Evolutionary conservation across 768 basidiomycete genomes (phyloP).

Genomic region (Collybia nuda): DNA sequence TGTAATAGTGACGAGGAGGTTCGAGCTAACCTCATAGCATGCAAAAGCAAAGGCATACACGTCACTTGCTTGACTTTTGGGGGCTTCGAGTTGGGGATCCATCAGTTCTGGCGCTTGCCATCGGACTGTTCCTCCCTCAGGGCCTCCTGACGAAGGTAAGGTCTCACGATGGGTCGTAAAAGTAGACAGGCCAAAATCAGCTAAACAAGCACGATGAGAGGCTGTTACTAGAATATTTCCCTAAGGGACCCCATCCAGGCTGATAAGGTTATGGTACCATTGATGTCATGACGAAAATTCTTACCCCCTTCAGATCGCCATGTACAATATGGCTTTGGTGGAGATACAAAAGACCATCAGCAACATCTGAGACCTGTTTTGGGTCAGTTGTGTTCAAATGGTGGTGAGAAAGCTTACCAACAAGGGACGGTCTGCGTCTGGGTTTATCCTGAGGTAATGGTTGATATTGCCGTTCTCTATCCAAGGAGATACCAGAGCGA

Average conservation of each 20-base stretch:
- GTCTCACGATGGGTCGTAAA: too few species aligned
- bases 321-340: constrained; percentile 24
- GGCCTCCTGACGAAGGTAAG: too few species aligned
- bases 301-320: constrained; percentile 29
- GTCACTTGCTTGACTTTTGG: too few species aligned
- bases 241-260: constrained; percentile 1
- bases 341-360: constrained; percentile 24
- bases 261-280: constrained; percentile 26
- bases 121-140: too few species aligned
- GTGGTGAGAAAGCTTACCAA: background rate
- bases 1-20: too few species aligned
- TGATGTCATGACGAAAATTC: background rate
- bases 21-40: too few species aligned
- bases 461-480: constrained; percentile 33
- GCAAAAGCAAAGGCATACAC: too few species aligned
- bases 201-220: too few species aligned
- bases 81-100: too few species aligned
- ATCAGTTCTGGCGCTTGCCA: too few species aligned
- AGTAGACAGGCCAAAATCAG: too few species aligned
- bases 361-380: constrained; percentile 20
- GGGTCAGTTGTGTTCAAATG: background rate
- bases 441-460: constrained; percentile 14
- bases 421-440: constrained; percentile 9
- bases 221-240: too few species aligned
- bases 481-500: constrained; percentile 33